Base-by-base conservation (phyloP, 2,329 filamentous ascomycete species). In the Bimuria novae-zelandiae region DNA sequence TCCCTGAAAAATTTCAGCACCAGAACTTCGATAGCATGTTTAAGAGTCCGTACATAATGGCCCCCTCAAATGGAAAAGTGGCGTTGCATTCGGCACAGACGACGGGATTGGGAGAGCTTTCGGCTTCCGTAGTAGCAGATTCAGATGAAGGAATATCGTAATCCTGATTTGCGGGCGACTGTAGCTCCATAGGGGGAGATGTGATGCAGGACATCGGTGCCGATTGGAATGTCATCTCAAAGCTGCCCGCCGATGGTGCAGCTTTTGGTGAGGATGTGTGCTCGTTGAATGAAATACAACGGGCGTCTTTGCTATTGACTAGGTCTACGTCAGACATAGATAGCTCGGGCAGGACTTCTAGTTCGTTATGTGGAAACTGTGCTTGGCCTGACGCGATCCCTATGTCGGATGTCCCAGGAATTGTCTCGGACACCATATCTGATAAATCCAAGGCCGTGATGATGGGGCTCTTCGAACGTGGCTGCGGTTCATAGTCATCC, bases 11-110 rank as follows among this genome's bases (percentile, higher is more conserved):
- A 4, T 3, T 7, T 30, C 17, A 49, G 35, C n/a, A 40, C 51
- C 50, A 53, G 21, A 17, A 49, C 53, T 12, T 37, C 36, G 11
- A 30, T 7, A 33, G 36, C 54, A 23, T 19, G 16, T 32, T 1
- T 5, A 6, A 11, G 22, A 27, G 12, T 19, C n/a, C 16, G 17
- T 27, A 36, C 43, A n/a, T 36, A 17, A 44, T 17, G 2, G 5
- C 14, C 2, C 17, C 16, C 6, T 45, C 29, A 10, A 30, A 35
- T 11, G 12, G 29, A 12, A 33, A 45, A 7, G 23, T 23, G 11
- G 4, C 21, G 4, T 12, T 21, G 29, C 29, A 35, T 23, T 22
- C 5, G n/a, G 19, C 12, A n/a, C 42, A 45, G 19, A 29, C 14
- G 29, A 12, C 6, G n/a, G 22, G 6, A 22, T 45, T 7, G 12